Evolutionary conservation across 805 yeast genomes (phyloP), one percentile per base, ranked within the genome.

Genomic region (Kodamaea lidongshanica): DNA sequence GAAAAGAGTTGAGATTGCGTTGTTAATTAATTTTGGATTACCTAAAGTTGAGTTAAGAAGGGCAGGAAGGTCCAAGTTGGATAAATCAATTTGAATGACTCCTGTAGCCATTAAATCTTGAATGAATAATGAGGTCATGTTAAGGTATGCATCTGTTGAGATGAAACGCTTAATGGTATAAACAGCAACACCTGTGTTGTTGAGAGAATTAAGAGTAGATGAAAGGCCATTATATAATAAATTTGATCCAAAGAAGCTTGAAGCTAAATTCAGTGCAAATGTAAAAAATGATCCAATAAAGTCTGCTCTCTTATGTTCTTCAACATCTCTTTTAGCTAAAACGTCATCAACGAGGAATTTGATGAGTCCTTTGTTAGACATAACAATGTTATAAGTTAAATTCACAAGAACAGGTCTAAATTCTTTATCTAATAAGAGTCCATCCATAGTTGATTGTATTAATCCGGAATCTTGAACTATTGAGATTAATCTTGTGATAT

Each of bases 171-270:
- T 61, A n/a, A 57, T 42, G 7, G 55, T 49, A 40, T 61, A 57
- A 7, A 60, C 59, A 11, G 52, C 56, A 27, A 64, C 46, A 9
- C 62, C 65, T 5, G 70, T 63, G 36, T 61, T 58, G 45, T 64
- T 64, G 33, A 64, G 50, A 7, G 67, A 64, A 25, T 46, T 40
- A 21, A 57, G 39, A 7, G 46, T 33, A 23, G 48, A 61, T n/a
- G 37, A 37, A 28, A 56, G 47, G n/a, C 47, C 42, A 17, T 42
- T 34, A 20, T 40, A 39, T 17, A 60, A 49, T 5, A 54, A 18
- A 13, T 41, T 33, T 2, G 68, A 61, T 19, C 41, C 32, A 29
- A 64, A 45, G 15, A 58, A 38, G 1, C 54, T 30, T 6, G 51
- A 45, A 12, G 48, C 48, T 11, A 56, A 29, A 40, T 61, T 61